A percentile compares a stretch with the other conserved stretches of the same genome.
phyloP scores from a whole-genome alignment of 2,329 filamentous ascomycete species.

The Karstenula rhodostoma region DNA sequence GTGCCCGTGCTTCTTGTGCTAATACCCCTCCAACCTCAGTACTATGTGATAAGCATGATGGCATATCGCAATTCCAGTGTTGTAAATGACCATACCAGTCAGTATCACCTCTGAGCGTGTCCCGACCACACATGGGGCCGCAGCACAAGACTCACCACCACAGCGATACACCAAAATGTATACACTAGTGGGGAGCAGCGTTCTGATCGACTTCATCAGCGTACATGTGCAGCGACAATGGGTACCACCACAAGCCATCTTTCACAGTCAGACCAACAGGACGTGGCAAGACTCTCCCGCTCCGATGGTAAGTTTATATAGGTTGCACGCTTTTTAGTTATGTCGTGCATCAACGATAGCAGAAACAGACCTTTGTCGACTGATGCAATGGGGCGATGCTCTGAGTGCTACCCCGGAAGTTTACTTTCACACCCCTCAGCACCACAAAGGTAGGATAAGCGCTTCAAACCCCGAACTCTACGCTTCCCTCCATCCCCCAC shows the following conservation, averaged over 20 bases:
- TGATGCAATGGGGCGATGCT: neutral
- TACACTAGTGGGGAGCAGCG: neutral
- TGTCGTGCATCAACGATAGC: neutral
- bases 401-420: neutral
- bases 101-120: neutral
- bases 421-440: neutral
- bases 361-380: neutral
- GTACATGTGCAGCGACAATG: neutral
- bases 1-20: neutral
- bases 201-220: neutral
- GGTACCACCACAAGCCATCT: neutral
- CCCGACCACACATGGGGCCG: neutral
- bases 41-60: neutral
- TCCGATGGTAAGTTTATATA: neutral
- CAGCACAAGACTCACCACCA: neutral
- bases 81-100: neutral
- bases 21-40: neutral
- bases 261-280: neutral
- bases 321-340: neutral
- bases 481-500: neutral
- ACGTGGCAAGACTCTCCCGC: neutral
- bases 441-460: neutral
- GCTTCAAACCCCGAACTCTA: neutral
- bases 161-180: neutral
- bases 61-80: neutral